phyloP scores from a whole-genome alignment of 441 rosid genomes.

The Erodium moschatum region DNA sequence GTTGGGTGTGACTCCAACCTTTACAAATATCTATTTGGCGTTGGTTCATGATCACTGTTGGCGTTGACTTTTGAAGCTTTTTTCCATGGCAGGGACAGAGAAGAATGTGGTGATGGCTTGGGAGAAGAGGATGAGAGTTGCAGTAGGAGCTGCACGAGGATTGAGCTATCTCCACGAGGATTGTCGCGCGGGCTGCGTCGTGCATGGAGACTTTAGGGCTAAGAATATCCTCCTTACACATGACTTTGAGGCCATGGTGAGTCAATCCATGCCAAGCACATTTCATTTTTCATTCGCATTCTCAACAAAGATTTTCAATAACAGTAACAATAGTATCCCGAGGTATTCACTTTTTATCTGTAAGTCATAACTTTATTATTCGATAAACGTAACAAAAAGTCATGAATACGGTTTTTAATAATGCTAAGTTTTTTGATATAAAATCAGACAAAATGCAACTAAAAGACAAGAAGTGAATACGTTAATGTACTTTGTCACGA shows the following conservation, averaged over 20 bases:
- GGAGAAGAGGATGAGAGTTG: constrained; percentile 42
- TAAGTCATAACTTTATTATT: too few relatives aligned
- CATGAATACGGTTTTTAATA: too few relatives aligned
- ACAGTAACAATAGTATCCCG: too few relatives aligned
- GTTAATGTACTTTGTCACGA: too few relatives aligned
- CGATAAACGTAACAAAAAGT: too few relatives aligned
- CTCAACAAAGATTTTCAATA: background rate
- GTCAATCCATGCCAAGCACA: constrained; percentile 4
- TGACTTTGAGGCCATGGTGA: constrained; percentile 50
- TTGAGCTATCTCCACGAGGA: constrained; percentile 54
- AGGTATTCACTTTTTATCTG: too few relatives aligned
- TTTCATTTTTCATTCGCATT: background rate
- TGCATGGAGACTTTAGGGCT: constrained; percentile 49
- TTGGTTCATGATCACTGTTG: too few relatives aligned
- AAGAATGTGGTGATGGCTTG: constrained; percentile 30
- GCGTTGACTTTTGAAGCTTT: background rate
- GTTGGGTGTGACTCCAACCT: too few relatives aligned
- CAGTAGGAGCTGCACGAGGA: constrained; percentile 49
- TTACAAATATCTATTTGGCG: too few relatives aligned
- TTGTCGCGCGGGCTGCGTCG: constrained; percentile 51
- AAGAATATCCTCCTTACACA: constrained; percentile 50
- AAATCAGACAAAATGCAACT: too few relatives aligned
- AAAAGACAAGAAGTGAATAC: too few relatives aligned
- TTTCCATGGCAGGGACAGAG: constrained; percentile 20
- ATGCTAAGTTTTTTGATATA: too few relatives aligned